Evolutionary conservation across 805 yeast species (phyloP).

Genomic region (Clavispora asparagi): DNA sequence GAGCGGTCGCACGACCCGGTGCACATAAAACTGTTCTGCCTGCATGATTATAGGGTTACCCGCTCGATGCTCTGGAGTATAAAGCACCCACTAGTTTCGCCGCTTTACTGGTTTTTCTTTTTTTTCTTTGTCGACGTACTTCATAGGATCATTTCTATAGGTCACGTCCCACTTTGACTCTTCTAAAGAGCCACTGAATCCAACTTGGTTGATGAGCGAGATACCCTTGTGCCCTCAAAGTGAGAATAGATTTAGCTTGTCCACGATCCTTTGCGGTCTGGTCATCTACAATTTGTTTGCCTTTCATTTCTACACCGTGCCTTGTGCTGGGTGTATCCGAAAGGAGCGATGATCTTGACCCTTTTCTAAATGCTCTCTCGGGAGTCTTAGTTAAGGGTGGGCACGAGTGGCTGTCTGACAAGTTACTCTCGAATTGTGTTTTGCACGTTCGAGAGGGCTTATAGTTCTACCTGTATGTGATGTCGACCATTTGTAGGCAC

Average conservation of each 20-base stretch:
- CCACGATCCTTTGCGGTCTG: constrained; percentile 83
- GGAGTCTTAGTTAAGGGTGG: constrained; percentile 83
- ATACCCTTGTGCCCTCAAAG: constrained; percentile 79
- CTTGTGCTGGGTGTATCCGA: constrained; percentile 30
- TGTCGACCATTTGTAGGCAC: constrained; percentile 31
- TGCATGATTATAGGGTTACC: constrained; percentile 1
- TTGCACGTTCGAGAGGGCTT: constrained; percentile 15
- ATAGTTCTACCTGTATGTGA: constrained; percentile 26
- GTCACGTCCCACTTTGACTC: constrained; percentile 97
- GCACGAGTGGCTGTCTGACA: constrained; percentile 99
- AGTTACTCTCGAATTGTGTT: constrained; percentile 42
- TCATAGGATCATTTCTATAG: constrained; percentile 99
- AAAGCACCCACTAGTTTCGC: not conserved
- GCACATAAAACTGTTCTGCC: not conserved
- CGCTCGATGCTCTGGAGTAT: not conserved
- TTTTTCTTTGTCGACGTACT: constrained; percentile 88
- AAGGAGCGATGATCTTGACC: constrained; percentile 99
- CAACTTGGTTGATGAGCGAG: constrained; percentile 94
- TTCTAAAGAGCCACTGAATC: constrained; percentile 97
- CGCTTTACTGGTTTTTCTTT: constrained; percentile 15
- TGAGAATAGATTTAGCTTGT: constrained; percentile 74
- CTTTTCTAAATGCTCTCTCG: constrained; percentile 73
- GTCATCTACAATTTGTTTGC: constrained; percentile 59
- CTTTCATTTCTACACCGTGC: constrained; percentile 28
- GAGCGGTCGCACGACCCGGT: no score